Conservation (phyloP, 177 flowering plant species). For the Vitis hybrid region DNA sequence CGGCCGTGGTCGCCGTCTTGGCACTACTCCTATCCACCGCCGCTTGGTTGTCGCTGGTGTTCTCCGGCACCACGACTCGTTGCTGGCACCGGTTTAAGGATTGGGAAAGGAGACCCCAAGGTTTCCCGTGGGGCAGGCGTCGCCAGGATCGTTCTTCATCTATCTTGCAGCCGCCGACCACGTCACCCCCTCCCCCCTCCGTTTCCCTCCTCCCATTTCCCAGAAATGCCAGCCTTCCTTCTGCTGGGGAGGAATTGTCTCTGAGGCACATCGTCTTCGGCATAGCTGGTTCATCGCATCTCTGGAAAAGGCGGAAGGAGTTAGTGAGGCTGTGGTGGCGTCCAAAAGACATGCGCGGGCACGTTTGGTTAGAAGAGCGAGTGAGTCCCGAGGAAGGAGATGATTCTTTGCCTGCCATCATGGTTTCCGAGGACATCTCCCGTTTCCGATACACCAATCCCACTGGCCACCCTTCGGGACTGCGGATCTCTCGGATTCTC, state of each 20-base stretch:
- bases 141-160: not conserved
- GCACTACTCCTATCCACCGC: conserved; percentile 48
- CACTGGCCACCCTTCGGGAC: conserved; percentile 62
- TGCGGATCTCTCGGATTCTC: conserved; percentile 57
- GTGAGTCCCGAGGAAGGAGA: conserved; percentile 14
- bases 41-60: conserved; percentile 59
- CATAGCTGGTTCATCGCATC: conserved; percentile 56
- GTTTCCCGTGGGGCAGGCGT: conserved; percentile 14
- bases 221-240: conserved; percentile 7
- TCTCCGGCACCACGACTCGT: conserved; percentile 38
- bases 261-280: conserved; percentile 57
- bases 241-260: conserved; percentile 14
- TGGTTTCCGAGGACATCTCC: conserved; percentile 58
- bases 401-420: conserved; percentile 41
- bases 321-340: conserved; percentile 66
- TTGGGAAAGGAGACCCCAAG: conserved; percentile 37
- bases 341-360: conserved; percentile 50
- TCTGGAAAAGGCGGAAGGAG: conserved; percentile 54
- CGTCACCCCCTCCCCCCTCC: conserved; percentile 4
- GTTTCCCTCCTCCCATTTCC: not conserved
- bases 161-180: not conserved
- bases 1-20: conserved; percentile 34
- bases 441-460: conserved; percentile 61
- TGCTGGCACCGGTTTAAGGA: conserved; percentile 33
- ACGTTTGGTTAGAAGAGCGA: conserved; percentile 59